These are phyloP conservation scores for Nicotiana knightiana DNA, from an alignment of 257 asterid genomes.

Conservation along the genomic window DNA sequence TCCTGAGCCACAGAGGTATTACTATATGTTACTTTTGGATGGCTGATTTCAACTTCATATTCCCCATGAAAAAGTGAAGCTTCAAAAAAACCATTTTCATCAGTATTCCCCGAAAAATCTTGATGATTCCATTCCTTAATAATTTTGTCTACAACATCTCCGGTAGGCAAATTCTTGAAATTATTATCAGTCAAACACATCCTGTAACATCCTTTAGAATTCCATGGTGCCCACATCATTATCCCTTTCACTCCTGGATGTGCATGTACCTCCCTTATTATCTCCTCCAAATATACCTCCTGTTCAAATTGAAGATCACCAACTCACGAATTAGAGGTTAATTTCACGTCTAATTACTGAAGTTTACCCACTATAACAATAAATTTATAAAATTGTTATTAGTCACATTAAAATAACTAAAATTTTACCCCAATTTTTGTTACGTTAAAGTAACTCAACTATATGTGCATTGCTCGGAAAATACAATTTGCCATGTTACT, in stretches of 20 bases:
- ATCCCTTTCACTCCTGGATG: slow-evolving; percentile 36
- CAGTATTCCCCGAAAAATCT: slow-evolving; percentile 16
- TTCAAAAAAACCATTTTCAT: slow-evolving; percentile 31
- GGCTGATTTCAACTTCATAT: slow-evolving; percentile 28
- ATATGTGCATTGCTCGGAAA: too few relatives aligned
- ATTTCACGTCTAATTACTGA: not conserved
- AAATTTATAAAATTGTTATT: not conserved
- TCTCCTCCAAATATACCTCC: slow-evolving; percentile 36
- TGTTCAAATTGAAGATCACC: not conserved
- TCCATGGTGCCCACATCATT: slow-evolving; percentile 49
- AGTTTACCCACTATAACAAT: not conserved
- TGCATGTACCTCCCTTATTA: slow-evolving; percentile 42
- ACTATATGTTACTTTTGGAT: slow-evolving; percentile 11
- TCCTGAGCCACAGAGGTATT: not conserved
- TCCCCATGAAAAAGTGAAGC: slow-evolving; percentile 41
- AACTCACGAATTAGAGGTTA: not conserved
- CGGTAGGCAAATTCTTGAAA: slow-evolving; percentile 47
- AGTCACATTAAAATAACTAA: too few relatives aligned
- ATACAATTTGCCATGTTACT: too few relatives aligned
- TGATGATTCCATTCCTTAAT: not conserved
- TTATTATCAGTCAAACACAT: slow-evolving; percentile 58
- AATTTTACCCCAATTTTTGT: too few relatives aligned
- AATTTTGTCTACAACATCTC: slow-evolving; percentile 43
- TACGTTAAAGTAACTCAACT: too few relatives aligned
- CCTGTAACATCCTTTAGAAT: slow-evolving; percentile 44